Base-by-base conservation (phyloP, 2,329 filamentous ascomycete genomes). In the Ophiostoma piceae region DNA sequence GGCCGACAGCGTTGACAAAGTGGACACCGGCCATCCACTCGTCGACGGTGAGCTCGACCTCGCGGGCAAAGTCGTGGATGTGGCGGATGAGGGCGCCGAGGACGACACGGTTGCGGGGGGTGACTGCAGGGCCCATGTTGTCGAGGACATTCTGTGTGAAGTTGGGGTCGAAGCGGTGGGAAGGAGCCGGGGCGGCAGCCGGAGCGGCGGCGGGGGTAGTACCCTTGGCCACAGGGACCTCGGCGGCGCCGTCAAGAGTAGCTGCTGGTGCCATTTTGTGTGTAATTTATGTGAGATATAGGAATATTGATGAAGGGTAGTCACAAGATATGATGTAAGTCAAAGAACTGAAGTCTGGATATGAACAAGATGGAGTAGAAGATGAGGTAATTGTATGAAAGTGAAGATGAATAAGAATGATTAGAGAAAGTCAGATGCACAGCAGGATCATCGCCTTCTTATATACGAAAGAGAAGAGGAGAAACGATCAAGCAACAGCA, bases 31-130 rank as follows among this genome's bases (percentile, higher is more conserved):
- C 81, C 80, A 91, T 85, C 91, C 90, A 94, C 81, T 95, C 92
- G 70, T 90, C 89, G n/a, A 87, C 84, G 8, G 90, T 94, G 71
- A 95, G 86, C 77, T 93, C 86, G 72, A 91, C 87, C 78, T 95
- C 91, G 66, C 91, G 88, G 54, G 89, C 87, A 78, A 94, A 94
- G 79, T 92, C 91, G 80, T 95, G 92, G 70, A 94, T 82, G 80
- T 94, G 91, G 70, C 82, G 83, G 76, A 94, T 88, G 71, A 94
- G 80, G 39, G 85, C 84, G 67, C 84, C 78, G 81, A 94, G 84
- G 77, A 94, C 84, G 74, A 88, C 82, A 71, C 88, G 86, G 75
- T 90, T 84, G 60, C 92, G 85, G 41, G 90, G 87, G 73, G 85
- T 82, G 11, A 90, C 89, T 73, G 90, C 87, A 73, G 90, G 88